phyloP scores from a whole-genome alignment of 2,329 filamentous ascomycete species.

The Neophaeococcomyces mojaviensis region DNA sequence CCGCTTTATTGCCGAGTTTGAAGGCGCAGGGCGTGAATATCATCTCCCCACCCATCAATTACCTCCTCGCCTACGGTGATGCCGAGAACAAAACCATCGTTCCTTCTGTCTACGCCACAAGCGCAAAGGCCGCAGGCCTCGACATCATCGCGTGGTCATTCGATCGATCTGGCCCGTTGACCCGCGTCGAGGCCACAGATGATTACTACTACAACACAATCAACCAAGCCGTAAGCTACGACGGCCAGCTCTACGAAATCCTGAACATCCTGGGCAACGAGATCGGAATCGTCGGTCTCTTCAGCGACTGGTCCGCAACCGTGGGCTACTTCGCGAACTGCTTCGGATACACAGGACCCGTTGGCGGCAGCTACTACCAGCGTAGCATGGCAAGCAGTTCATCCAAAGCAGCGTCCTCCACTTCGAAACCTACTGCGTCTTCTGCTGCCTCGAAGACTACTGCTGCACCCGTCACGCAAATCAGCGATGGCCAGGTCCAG shows the following conservation, averaged over 20 bases:
- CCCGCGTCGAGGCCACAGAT: conserved; percentile 40
- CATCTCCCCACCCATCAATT: conserved; percentile 56
- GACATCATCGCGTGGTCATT: conserved; percentile 63
- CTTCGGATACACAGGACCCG: conserved; percentile 37
- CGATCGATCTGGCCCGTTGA: conserved; percentile 57
- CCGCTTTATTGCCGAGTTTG: conserved; percentile 50
- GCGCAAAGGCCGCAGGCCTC: conserved; percentile 54
- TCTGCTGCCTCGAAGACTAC: background rate
- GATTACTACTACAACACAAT: conserved; percentile 48
- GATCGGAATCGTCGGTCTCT: conserved; percentile 55
- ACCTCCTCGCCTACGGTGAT: conserved; percentile 48
- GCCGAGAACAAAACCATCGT: conserved; percentile 46
- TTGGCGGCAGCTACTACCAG: conserved; percentile 7
- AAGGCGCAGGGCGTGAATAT: conserved; percentile 53
- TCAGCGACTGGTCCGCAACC: conserved; percentile 63
- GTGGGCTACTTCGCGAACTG: conserved; percentile 67
- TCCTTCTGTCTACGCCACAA: conserved; percentile 55
- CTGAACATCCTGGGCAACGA: conserved; percentile 56
- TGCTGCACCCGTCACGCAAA: conserved; percentile 5
- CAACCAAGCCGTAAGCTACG: conserved; percentile 48
- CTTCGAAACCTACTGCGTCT: too few species aligned
- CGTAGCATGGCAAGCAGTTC: background rate
- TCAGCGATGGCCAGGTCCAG: conserved; percentile 12
- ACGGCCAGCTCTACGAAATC: conserved; percentile 61
- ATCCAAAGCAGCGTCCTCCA: too few species aligned